Percentiles rank a stretch among this genome's conserved stretches.
Evolutionary conservation across 2,329 filamentous ascomycete species (phyloP).

Genomic region (Pseudohalonectria lignicola): DNA sequence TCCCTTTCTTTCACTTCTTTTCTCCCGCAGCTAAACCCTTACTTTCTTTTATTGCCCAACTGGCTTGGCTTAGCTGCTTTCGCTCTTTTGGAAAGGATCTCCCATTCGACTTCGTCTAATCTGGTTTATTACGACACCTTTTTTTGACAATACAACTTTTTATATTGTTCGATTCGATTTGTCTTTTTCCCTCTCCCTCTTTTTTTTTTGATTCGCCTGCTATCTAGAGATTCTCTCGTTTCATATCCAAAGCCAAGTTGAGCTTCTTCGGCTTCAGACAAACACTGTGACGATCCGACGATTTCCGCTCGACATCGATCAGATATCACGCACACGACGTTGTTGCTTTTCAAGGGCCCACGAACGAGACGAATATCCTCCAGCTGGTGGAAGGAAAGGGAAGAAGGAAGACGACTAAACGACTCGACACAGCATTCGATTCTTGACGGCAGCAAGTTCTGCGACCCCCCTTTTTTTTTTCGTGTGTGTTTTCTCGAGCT

Average conservation of each 20-base stretch:
- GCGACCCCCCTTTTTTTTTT: constrained; percentile 11
- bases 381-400: too few species aligned
- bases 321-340: too few species aligned
- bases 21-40: constrained; percentile 26
- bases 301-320: too few species aligned
- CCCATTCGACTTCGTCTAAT: constrained; percentile 21
- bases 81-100: constrained; percentile 33
- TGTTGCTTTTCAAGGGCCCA: too few species aligned
- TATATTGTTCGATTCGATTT: constrained; percentile 12
- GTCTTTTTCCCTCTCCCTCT: constrained; percentile 5
- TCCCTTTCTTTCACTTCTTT: constrained; percentile 19
- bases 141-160: constrained; percentile 14
- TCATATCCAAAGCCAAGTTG: too few species aligned
- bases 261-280: too few species aligned
- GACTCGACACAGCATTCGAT: constrained; percentile 22
- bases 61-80: constrained; percentile 49
- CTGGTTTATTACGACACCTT: constrained; percentile 15
- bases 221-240: too few species aligned
- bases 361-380: too few species aligned
- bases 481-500: constrained; percentile 1
- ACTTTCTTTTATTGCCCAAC: constrained; percentile 34
- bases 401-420: too few species aligned
- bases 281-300: too few species aligned
- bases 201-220: constrained; percentile 10
- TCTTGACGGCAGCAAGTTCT: constrained; percentile 33